Base-by-base conservation (phyloP, 179 eudicot species). In the Heliamphora pulchella region DNA sequence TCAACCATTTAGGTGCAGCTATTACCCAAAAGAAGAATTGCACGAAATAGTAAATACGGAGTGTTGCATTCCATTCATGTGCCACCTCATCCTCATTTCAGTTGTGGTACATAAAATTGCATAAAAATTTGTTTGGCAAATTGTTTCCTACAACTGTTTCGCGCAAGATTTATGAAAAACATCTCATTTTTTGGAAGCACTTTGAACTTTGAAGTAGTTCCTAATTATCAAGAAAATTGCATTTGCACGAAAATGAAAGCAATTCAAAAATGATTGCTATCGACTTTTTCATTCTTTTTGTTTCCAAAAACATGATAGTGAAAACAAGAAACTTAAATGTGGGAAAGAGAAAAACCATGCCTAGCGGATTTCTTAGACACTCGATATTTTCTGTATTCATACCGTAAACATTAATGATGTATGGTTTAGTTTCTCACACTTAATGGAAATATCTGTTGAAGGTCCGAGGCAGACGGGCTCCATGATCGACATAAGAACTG, bases 381-480 rank as follows among this genome's bases (percentile, higher is more conserved):
- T 13, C 10, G 7, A 57, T 57, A 13, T 57, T 57, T 57, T 57
- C 61, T 5, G 2, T 8, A 57, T 8, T 57, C 61, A 57, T 57
- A 57, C 2, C 15, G 64, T 7, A 61, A 61, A 61, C 20, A 55
- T 39, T 20, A 74, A 53, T 73, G 46, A 22, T 10, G 62, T 1
- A 0, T 73, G 22, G 50, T 55, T 39, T 59, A 55, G 41, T 43
- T 68, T 51, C 82, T 85, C 76, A 85, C 87, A 39, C 69, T 75
- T 63, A 80, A 46, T 43, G 81, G 66, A 50, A 81, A 70, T 71
- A 67, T 78, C 46, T 82, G 85, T 39, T 67, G 82, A 75, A 85
- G 78, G 20, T 78, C 80, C 8, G 81, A 71, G 74, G 88, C 78
- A 83, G 86, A 83, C 2, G 86, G 63, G 83, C 83, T 86, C 88